These are phyloP conservation scores for Ophiostoma perfectum DNA, from an alignment of 2,329 filamentous ascomycete genomes.

Conservation along the genomic window DNA sequence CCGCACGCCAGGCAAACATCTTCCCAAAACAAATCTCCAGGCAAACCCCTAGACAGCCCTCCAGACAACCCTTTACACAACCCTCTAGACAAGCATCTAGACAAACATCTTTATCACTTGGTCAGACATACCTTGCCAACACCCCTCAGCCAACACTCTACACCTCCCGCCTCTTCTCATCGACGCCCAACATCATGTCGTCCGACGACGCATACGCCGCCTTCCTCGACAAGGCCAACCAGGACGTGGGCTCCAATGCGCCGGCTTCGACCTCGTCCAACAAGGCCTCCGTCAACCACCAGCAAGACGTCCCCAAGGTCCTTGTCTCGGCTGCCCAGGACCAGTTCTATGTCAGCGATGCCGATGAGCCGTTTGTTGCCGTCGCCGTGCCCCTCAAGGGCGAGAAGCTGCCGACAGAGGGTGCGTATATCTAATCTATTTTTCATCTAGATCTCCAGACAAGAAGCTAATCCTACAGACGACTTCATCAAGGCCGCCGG, in stretches of 20 bases:
- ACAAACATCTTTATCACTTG: not conserved
- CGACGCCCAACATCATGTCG: conserved; percentile 49
- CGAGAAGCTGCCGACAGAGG: conserved; percentile 52
- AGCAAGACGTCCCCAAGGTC: conserved; percentile 49
- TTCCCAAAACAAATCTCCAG: not conserved
- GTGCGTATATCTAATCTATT: conserved; percentile 38
- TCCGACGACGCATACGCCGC: conserved; percentile 77
- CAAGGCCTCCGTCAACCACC: not conserved
- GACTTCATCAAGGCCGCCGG: conserved; percentile 65
- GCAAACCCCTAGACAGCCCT: not conserved
- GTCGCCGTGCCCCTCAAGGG: conserved; percentile 60
- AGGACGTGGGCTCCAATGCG: conserved; percentile 54
- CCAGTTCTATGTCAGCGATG: conserved; percentile 70
- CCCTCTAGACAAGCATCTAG: not conserved
- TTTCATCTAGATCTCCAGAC: conserved; percentile 9
- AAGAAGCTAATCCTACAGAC: conserved; percentile 40
- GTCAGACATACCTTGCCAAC: too few species aligned
- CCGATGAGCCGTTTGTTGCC: conserved; percentile 78
- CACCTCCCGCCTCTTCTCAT: not conserved
- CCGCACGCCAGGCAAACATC: conserved; percentile 13
- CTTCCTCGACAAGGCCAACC: conserved; percentile 83
- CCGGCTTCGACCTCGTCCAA: conserved; percentile 26
- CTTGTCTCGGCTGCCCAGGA: conserved; percentile 49
- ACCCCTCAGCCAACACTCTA: not conserved
- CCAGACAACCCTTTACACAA: not conserved